phyloP scores from a whole-genome alignment of 768 basidiomycete genomes.

The Chiua virens region DNA sequence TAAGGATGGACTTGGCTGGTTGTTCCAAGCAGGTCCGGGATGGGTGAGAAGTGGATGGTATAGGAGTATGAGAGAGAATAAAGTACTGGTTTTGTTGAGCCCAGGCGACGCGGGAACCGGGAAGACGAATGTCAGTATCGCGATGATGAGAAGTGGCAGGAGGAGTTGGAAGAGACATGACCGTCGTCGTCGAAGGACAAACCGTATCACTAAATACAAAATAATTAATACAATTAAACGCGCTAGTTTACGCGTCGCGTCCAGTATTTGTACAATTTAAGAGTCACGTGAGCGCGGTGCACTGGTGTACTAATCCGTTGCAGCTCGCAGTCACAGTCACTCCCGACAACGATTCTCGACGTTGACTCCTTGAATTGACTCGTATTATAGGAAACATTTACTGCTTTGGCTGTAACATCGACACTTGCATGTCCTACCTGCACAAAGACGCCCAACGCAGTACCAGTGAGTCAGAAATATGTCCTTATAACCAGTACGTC shows the following conservation, averaged over 20 bases:
- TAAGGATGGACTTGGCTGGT: conserved; percentile 71
- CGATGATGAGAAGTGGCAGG: conserved; percentile 57
- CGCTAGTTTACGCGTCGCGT: conserved; percentile 44
- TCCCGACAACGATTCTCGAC: no score
- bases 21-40: conserved; percentile 39
- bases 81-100: conserved; percentile 52
- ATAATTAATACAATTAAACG: conserved; percentile 35
- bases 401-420: no score
- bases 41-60: conserved; percentile 19
- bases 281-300: conserved; percentile 16
- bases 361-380: no score
- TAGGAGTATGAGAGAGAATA: conserved; percentile 33
- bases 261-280: conserved; percentile 28
- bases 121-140: conserved; percentile 52
- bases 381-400: no score
- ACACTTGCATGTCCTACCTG: no score
- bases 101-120: conserved; percentile 48
- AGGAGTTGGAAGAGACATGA: conserved; percentile 58
- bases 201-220: conserved; percentile 34
- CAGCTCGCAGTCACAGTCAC: no score
- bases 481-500: no score
- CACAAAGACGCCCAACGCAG: no score
- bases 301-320: no score
- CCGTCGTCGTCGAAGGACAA: no score
- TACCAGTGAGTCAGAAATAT: no score